Base-by-base conservation (phyloP, 2,329 filamentous ascomycete genomes). In the Gyromitra esculenta region DNA sequence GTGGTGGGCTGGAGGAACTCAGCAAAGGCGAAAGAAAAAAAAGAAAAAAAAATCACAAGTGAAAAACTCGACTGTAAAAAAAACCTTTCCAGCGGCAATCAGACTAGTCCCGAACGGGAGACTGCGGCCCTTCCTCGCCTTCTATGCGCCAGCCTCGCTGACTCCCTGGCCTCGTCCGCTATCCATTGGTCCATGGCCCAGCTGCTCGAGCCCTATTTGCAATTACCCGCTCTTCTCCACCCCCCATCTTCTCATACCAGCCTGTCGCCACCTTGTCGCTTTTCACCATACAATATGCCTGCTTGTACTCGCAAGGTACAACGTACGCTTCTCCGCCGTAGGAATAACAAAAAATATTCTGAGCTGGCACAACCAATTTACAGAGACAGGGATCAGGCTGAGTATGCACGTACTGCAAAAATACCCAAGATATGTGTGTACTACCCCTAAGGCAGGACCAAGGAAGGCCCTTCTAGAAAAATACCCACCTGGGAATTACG, bases 281-380 rank as follows among this genome's bases (percentile, higher is more conserved):
- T 45, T 64, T 31, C 35, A 63, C 68, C 68, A 48, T 56, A 63
- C 41, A 13, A 41, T 73, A 39, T 62, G 18, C 7, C 21, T 45
- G 65, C 65, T 31, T 72, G 68, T 64, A 64, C 57, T 63, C 68
- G 67, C 57, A 69, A 45, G 66, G 37, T 75, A 75, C 65, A 75
- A 71, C 37, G 65, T 75, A 75, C 65, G 57, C 59, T 75, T 48
- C 57, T 65, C 39, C 25, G 48, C 48, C 50, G 57, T 48, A 69
- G 37, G n/a, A 63, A 50, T 57, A 71, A 64, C 37, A 50, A 45
- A 52, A 68, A 63, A 45, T 31, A 50, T 63, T 71, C 72, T 75
- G 72, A 70, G 72, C 67, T 75, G 72, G 72, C 72, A 75, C 66
- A 64, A 59, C 72, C 41, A 71, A 75, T 62, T 70, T 70, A 31